A percentile compares a stretch with the other conserved stretches of the same genome.
These are phyloP conservation scores for Argentina anserina DNA, from an alignment of 306 rosid genomes.

Conservation along the genomic window DNA sequence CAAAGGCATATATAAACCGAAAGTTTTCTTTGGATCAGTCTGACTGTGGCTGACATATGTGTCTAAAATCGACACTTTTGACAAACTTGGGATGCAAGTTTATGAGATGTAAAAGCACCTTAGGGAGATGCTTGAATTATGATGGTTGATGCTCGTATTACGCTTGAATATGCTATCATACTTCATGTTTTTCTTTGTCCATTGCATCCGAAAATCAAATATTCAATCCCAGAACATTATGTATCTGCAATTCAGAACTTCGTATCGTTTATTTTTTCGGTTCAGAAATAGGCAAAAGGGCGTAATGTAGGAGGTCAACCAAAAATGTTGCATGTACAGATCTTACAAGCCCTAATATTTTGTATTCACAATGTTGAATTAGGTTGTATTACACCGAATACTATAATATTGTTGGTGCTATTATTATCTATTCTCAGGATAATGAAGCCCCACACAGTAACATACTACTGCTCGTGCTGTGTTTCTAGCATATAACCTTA, in stretches of 20 bases:
- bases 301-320: background rate
- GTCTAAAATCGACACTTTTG: background rate
- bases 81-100: constrained; percentile 1
- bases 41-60: background rate
- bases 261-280: background rate
- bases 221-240: background rate
- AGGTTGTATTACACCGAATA: too few species aligned
- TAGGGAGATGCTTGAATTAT: background rate
- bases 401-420: too few species aligned
- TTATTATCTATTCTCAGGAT: too few species aligned
- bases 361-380: too few species aligned
- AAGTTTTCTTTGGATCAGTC: background rate
- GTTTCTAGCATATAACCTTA: too few species aligned
- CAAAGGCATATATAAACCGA: background rate
- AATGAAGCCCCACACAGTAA: too few species aligned
- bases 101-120: background rate
- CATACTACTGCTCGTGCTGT: too few species aligned
- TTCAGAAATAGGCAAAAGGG: background rate
- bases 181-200: background rate
- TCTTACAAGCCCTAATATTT: background rate
- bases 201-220: background rate
- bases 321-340: background rate
- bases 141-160: background rate
- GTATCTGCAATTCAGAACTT: background rate
- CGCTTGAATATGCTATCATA: background rate